Base-by-base conservation (phyloP, 2,329 filamentous ascomycete genomes). In the Exophiala alcalophila region DNA sequence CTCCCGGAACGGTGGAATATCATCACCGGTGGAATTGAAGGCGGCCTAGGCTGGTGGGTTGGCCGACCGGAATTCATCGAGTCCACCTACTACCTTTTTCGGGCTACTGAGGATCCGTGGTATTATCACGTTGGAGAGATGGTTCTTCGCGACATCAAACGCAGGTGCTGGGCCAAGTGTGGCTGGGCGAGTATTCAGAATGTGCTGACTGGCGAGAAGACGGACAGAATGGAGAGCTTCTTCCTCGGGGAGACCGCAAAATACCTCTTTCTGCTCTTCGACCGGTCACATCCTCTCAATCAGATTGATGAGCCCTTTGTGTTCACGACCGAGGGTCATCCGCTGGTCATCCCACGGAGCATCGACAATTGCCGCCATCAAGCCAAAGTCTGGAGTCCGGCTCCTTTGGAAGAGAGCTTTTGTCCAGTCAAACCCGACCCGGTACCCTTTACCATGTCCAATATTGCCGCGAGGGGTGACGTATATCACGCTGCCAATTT, bases 161-260 rank as follows among this genome's bases (percentile, higher is more conserved):
- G 86, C 34, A 79, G 91, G 40, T 98, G 92, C 65, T 89, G 87
- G 80, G 88, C 89, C 1, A 77, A 79, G 49, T 98, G 92, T 58
- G 92, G 92, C 27, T 97, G 91, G 89, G 86, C 91, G 10, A 91
- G 91, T 1, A 73, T 97, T 24, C 83, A 89, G 58, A 83, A 90
- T 61, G 86, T 91, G 6, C 72, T 83, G 23, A 86, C 78, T 4
- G 91, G 91, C 3, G 87, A 96, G 65, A 80, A 88, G 65, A 86
- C 80, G 55, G 90, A 98, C 62, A 84, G 92, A 23, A 97, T 97
- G 92, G 92, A 98, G 66, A 97, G 91, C 62, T 98, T 97, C 73
- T 97, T 97, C 59, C 74, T 98, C 1, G 91, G 92, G 10, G 92
- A 98, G 66, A 98, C 92, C 1, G 83, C 88, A 30, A 96, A 97